Percentiles rank a stretch among this genome's conserved stretches.
Evolutionary conservation across 345 rosid genomes (phyloP).

Genomic region (Hibiscus mutabilis): DNA sequence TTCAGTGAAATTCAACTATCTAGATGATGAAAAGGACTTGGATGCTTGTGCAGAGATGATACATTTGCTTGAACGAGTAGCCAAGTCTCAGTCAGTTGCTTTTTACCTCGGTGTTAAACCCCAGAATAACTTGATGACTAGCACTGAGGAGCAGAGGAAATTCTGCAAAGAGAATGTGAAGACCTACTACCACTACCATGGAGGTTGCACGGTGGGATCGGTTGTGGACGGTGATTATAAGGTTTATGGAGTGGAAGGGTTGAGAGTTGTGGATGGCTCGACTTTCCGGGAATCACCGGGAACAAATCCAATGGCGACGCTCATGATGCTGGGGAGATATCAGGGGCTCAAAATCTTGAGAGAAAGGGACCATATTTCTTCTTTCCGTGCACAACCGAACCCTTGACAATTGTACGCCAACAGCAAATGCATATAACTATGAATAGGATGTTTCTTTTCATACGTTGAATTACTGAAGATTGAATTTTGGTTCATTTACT

Average conservation of each 20-base stretch:
- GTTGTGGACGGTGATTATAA: conserved; percentile 51
- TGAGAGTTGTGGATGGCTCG: conserved; percentile 71
- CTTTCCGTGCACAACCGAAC: not conserved
- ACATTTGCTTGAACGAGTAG: conserved; percentile 41
- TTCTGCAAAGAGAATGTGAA: conserved; percentile 59
- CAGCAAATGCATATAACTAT: not conserved
- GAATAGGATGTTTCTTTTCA: too few species aligned
- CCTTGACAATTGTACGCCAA: not conserved
- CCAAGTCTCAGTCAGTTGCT: conserved; percentile 44
- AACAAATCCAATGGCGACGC: conserved; percentile 76
- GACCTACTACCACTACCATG: conserved; percentile 64
- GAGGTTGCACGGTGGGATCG: conserved; percentile 53
- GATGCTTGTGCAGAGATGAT: conserved; percentile 51
- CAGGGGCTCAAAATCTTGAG: conserved; percentile 55
- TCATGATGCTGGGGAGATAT: conserved; percentile 70
- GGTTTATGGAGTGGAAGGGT: conserved; percentile 39
- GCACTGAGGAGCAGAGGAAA: conserved; percentile 27
- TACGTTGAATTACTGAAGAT: too few species aligned
- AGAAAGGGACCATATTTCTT: conserved; percentile 17
- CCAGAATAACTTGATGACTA: conserved; percentile 24
- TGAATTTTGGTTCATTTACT: too few species aligned
- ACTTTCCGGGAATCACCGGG: conserved; percentile 73
- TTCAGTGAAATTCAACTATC: conserved; percentile 56
- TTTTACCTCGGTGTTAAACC: conserved; percentile 32
- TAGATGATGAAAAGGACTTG: conserved; percentile 42